Evolutionary conservation across 1,284 basidiomycete species (phyloP), one percentile per base, ranked within the genome.

Genomic region (Stereum hirsutum): DNA sequence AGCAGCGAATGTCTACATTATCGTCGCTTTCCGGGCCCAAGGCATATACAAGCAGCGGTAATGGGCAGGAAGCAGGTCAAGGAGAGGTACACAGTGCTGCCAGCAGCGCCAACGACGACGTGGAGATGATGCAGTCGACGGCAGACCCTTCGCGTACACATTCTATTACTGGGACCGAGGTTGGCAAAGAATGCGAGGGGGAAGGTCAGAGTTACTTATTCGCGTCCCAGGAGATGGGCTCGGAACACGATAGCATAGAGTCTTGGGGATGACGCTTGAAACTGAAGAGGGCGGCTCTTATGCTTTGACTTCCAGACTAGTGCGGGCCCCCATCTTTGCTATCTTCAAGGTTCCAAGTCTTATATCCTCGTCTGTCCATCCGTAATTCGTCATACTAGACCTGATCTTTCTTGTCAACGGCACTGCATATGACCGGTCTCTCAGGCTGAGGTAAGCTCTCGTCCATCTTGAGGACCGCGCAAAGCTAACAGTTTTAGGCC

Each of bases 191-290:
- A 14, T 14, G n/a, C 24, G 6, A 12, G 37, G 17, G n/a, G 20
- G 23, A 11, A 19, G 33, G 33, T 8, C 33, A 19, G 33, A 8
- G 4, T 21, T 21, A 17, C 20, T 12, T 30, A n/a, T 30, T 30
- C 28, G 28, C 10, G n/a, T 30, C 10, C n/a, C 28, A 30, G 28
- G 8, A 8, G 28, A 8, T 30, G 20, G 37, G 5, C n/a, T 39
- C 37, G 7, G 37, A 39, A 26, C 37, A 39, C 23, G 37, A 39
- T 17, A 39, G 37, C 37, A 39, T 39, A 10, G 28, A 30, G 28
- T 30, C 28, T 30, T 30, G 28, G 28, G n/a, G 10, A n/a, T 30
- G n/a, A n/a, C n/a, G 28, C 8, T n/a, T n/a, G n/a, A n/a, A n/a
- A n/a, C n/a, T n/a, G n/a, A n/a, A n/a, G n/a, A n/a, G n/a, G n/a